These are phyloP conservation scores for Kondoa malvinella DNA, from an alignment of 768 basidiomycete genomes.

Conservation along the genomic window DNA sequence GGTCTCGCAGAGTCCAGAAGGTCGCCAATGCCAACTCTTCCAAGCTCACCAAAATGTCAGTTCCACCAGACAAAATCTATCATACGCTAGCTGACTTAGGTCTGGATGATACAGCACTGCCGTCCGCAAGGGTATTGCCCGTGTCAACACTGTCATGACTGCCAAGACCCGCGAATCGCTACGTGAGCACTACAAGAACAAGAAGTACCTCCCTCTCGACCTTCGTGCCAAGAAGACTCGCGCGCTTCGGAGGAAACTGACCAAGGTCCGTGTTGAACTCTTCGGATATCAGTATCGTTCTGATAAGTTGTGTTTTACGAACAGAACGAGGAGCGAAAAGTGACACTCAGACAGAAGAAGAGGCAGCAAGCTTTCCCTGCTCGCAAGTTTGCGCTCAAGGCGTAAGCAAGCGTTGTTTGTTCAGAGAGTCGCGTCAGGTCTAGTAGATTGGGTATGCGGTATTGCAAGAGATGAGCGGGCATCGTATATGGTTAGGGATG, in stretches of 20 bases:
- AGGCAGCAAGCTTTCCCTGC: constrained; percentile 27
- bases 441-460: too few species aligned
- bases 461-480: too few species aligned
- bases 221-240: constrained; percentile 95
- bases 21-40: constrained; percentile 86
- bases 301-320: neutral
- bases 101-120: constrained; percentile 46
- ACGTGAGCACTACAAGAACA: constrained; percentile 92
- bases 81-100: neutral
- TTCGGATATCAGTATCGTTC: neutral
- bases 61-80: constrained; percentile 16
- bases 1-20: constrained; percentile 57
- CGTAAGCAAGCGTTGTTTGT: neutral
- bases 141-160: constrained; percentile 96
- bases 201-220: constrained; percentile 93
- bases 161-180: constrained; percentile 92
- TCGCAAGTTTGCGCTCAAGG: constrained; percentile 50
- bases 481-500: too few species aligned
- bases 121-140: constrained; percentile 96
- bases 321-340: constrained; percentile 63
- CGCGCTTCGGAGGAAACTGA: constrained; percentile 87
- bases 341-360: constrained; percentile 57
- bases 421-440: too few species aligned
- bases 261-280: constrained; percentile 44
- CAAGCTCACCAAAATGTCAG: constrained; percentile 94